Evolutionary conservation across 2,329 filamentous ascomycete species (phyloP), one percentile per base, ranked within the genome.

Genomic region (Aureobasidium subglaciale): DNA sequence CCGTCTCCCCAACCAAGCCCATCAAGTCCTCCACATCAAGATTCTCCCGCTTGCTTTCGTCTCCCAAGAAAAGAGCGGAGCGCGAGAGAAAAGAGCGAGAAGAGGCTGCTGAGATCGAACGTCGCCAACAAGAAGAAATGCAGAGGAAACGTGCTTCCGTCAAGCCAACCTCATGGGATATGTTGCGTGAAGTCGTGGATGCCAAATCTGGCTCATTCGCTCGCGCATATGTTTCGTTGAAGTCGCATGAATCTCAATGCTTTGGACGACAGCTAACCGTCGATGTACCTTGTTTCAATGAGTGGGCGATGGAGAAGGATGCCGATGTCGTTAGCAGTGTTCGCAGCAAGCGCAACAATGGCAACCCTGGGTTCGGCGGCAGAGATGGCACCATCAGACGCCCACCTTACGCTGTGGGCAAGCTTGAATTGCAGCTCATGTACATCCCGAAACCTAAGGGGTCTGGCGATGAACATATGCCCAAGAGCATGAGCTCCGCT

Each of bases 401-500:
- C 52, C 92, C 93, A 11, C 93, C 93, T n/a, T 99, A 99, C 75
- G 90, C 92, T 72, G 84, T 99, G 65, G 93, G 91, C 62, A 96
- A 96, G 74, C 79, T 99, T 55, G 89, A 96, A 68, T 77, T 99
- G 35, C 93, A 99, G 74, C 80, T 99, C 8, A 78, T 99, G 13
- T 99, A 96, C 66, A 90, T 99, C 1, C 93, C 93, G 0, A 90
- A 91, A 64, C 92, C 93, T 4, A 92, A 89, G 75, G 87, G 87
- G 41, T 80, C 85, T 27, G 84, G 84, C 48, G 93, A 97, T 61
- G 91, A 96, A 15, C 92, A 97, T 63, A 96, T 99, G 90, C 93
- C 93, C 55, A 97, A 97, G 84, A 96, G 91, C 76, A 96, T 99
- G 91, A 95, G 93, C 71, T 88, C 89, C 40, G 96, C 90, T 70